Percentiles rank a stretch among this genome's conserved stretches.
Conservation (phyloP, 768 basidiomycete species). For the Leccinum ochraceum region DNA sequence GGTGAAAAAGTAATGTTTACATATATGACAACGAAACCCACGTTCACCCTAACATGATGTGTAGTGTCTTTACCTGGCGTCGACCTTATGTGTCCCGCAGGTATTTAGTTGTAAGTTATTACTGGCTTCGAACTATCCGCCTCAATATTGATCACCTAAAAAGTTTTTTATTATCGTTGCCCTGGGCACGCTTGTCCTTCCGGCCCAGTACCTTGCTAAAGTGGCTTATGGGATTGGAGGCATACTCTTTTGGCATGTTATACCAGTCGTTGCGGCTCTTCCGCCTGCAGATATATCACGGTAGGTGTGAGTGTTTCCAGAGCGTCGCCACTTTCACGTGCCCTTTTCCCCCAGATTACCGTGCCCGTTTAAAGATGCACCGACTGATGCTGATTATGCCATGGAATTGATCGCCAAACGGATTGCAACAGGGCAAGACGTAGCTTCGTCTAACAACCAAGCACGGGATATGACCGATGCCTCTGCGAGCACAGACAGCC, state of each 20-base stretch:
- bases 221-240: slow-evolving; percentile 47
- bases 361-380: slow-evolving; percentile 49
- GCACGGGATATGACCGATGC: slow-evolving; percentile 18
- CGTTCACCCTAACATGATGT: slow-evolving; percentile 5
- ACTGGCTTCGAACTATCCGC: neutral
- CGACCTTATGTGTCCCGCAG: slow-evolving; percentile 48
- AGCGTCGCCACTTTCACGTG: slow-evolving; percentile 1
- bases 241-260: slow-evolving; percentile 61
- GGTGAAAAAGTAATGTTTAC: slow-evolving; percentile 52
- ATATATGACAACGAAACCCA: neutral
- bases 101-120: slow-evolving; percentile 47
- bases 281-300: slow-evolving; percentile 46
- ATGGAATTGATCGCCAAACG: slow-evolving; percentile 68
- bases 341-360: slow-evolving; percentile 41
- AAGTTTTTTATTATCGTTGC: slow-evolving; percentile 41
- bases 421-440: slow-evolving; percentile 52
- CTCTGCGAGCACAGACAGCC: slow-evolving; percentile 12
- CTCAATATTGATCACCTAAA: slow-evolving; percentile 6
- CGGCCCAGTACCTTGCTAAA: slow-evolving; percentile 53
- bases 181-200: slow-evolving; percentile 45
- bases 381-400: slow-evolving; percentile 70
- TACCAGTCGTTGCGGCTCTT: slow-evolving; percentile 55
- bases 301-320: slow-evolving; percentile 31
- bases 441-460: slow-evolving; percentile 28
- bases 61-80: slow-evolving; percentile 70